Percentiles rank a stretch among this genome's conserved stretches.
These are phyloP conservation scores for Pyrenophora graminea DNA, from an alignment of 2,329 filamentous ascomycete species.

Conservation along the genomic window DNA sequence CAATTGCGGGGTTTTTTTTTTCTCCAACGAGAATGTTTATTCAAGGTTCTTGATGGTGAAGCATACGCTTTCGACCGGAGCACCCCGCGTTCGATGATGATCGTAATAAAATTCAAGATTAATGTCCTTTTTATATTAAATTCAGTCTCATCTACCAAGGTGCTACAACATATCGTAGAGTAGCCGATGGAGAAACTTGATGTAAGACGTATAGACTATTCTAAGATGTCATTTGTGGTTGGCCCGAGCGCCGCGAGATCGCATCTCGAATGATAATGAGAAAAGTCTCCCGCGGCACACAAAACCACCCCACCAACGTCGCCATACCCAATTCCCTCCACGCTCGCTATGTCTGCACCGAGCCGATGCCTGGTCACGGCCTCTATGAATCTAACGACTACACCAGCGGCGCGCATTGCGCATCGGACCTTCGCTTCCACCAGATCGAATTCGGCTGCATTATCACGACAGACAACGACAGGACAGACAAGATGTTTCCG, in stretches of 20 bases:
- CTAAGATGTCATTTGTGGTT: slow-evolving; percentile 13
- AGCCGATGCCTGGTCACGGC: slow-evolving; percentile 31
- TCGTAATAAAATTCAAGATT: too few species aligned
- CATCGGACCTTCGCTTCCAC: slow-evolving; percentile 35
- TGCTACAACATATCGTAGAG: too few species aligned
- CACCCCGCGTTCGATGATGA: too few species aligned
- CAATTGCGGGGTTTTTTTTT: too few species aligned
- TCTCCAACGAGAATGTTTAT: too few species aligned
- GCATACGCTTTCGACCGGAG: too few species aligned
- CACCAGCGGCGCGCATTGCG: slow-evolving; percentile 20
- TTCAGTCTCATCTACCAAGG: too few species aligned
- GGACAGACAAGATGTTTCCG: slow-evolving; percentile 20
- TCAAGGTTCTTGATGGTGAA: too few species aligned
- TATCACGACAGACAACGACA: slow-evolving; percentile 14
- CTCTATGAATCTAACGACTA: slow-evolving; percentile 16
- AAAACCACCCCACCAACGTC: slow-evolving; percentile 9
- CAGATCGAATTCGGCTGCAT: slow-evolving; percentile 16
- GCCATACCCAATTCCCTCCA: not conserved
- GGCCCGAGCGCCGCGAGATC: slow-evolving; percentile 13
- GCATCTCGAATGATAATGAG: slow-evolving; percentile 12
- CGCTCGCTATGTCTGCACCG: slow-evolving; percentile 34
- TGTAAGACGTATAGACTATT: not conserved
- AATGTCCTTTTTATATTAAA: too few species aligned
- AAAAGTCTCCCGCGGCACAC: slow-evolving; percentile 16
- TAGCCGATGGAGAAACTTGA: not conserved